A percentile compares a stretch with the other conserved stretches of the same genome.
These are phyloP conservation scores for Picea sitchensis DNA, from an alignment of 75 land plant genomes.

Conservation along the genomic window DNA sequence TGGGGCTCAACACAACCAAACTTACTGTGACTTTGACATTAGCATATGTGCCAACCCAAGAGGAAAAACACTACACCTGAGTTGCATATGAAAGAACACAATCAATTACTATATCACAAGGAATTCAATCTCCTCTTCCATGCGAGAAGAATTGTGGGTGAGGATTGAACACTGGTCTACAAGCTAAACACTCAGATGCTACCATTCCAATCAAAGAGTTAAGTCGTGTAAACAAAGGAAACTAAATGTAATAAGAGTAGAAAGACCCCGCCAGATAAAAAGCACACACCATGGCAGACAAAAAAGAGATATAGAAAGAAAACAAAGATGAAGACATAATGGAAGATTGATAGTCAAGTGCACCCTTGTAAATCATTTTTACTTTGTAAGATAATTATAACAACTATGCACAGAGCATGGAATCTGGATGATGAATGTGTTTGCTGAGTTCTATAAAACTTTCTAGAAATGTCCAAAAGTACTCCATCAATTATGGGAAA, in stretches of 20 bases:
- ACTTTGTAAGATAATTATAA: neutral
- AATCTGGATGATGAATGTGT: too few species aligned
- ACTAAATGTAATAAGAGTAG: neutral
- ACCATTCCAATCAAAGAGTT: neutral
- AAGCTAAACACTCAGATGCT: neutral
- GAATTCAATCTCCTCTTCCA: neutral
- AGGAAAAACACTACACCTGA: neutral
- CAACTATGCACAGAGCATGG: too few species aligned
- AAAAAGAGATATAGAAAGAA: neutral
- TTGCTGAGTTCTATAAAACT: neutral
- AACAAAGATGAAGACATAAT: neutral
- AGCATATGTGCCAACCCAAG: neutral
- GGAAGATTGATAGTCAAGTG: neutral
- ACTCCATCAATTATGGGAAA: neutral
- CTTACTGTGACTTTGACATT: neutral
- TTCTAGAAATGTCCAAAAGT: neutral
- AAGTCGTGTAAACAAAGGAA: neutral
- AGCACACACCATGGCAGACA: neutral
- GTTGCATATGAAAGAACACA: constrained; percentile 2
- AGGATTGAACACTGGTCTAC: neutral
- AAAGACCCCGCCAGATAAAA: neutral
- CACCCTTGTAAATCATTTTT: neutral
- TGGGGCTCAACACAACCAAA: constrained; percentile 1
- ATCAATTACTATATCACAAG: neutral
- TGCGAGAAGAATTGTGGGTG: neutral